phyloP scores from a whole-genome alignment of 495 filamentous ascomycete species.

The Podospora tetraspora region DNA sequence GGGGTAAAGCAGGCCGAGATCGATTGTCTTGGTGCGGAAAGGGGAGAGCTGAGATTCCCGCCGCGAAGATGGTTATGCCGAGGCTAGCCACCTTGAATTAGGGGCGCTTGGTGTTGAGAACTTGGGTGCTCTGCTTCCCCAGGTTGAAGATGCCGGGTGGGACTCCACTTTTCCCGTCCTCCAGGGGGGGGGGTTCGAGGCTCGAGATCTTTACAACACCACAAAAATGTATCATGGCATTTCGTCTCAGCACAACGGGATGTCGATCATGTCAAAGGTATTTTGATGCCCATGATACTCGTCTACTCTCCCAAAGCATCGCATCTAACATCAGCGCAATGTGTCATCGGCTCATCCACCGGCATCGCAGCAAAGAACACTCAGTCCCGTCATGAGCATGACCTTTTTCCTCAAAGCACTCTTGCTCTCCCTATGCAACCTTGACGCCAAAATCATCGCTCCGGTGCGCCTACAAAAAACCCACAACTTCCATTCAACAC shows the following conservation, averaged over 20 bases:
- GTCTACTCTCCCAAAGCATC: not conserved
- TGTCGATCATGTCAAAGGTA: not conserved
- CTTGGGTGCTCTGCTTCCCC: not conserved
- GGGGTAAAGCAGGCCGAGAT: not conserved
- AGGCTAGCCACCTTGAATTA: not conserved
- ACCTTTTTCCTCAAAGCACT: not conserved
- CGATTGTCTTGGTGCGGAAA: not conserved
- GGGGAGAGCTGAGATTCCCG: too few relatives aligned
- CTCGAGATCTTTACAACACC: not conserved
- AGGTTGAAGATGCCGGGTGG: not conserved
- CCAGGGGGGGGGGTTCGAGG: not conserved
- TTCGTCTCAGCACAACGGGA: not conserved
- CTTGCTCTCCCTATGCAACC: not conserved
- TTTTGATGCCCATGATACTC: not conserved
- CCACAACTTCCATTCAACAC: not conserved
- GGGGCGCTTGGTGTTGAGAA: not conserved
- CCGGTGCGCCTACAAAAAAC: not conserved
- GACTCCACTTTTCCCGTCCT: not conserved
- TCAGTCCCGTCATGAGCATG: not conserved
- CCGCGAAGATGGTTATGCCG: not conserved
- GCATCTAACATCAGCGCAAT: not conserved
- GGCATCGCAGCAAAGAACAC: not conserved
- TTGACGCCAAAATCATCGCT: not conserved
- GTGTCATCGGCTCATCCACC: not conserved
- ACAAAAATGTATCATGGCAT: not conserved